Conservation (phyloP, 371 early-diverging fungal species). For the Saksenaea vasiformis region DNA sequence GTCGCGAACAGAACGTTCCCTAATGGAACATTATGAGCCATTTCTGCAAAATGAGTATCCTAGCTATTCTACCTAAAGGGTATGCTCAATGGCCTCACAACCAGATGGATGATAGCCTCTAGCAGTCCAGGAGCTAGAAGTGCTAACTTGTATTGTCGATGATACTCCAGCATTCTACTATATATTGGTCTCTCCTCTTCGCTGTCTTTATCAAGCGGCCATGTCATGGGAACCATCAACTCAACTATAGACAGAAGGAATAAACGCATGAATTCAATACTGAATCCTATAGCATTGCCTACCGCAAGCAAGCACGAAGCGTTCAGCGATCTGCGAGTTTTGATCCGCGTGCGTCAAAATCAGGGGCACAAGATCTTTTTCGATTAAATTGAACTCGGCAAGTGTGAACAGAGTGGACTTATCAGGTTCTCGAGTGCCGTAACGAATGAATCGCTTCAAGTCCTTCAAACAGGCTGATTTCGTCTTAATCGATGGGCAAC, state of each 20-base stretch:
- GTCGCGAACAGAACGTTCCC: constrained; percentile 68
- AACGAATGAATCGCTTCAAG: constrained; percentile 68
- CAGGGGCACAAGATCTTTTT: constrained; percentile 80
- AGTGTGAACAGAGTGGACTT: constrained; percentile 66
- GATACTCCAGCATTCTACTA: constrained; percentile 41
- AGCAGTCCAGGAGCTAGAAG: constrained; percentile 63
- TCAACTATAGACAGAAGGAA: constrained; percentile 51
- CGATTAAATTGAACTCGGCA: constrained; percentile 72
- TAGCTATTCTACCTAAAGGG: constrained; percentile 37
- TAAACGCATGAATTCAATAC: neutral
- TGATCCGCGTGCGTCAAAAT: constrained; percentile 58
- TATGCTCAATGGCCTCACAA: constrained; percentile 55
- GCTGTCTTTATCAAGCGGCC: constrained; percentile 56
- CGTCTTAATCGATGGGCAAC: constrained; percentile 55
- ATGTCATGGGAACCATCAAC: constrained; percentile 76
- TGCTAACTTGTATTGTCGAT: constrained; percentile 71
- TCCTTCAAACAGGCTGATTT: constrained; percentile 65
- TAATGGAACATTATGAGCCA: neutral
- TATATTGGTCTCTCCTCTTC: constrained; percentile 47
- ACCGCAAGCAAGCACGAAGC: constrained; percentile 65
- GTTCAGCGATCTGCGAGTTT: constrained; percentile 30
- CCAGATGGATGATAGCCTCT: constrained; percentile 40
- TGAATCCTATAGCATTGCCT: constrained; percentile 13
- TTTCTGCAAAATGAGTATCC: neutral
- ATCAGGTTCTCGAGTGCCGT: constrained; percentile 65